These are phyloP conservation scores for Trichophaea hybrida DNA, from an alignment of 2,329 filamentous ascomycete genomes.

Conservation along the genomic window DNA sequence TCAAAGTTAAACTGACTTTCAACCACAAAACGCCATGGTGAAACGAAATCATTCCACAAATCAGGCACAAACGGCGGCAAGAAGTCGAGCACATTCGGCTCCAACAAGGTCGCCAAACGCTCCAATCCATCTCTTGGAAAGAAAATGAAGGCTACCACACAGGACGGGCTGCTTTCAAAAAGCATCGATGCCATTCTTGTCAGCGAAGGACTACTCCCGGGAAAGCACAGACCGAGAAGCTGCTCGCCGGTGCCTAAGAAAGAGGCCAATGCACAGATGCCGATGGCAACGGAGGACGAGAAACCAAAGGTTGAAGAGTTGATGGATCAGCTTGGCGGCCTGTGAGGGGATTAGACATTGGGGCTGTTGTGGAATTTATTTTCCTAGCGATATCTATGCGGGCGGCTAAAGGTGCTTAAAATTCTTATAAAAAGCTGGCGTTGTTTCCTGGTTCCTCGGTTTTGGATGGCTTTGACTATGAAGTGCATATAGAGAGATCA, in stretches of 20 bases:
- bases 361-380: not conserved
- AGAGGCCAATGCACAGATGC: not conserved
- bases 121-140: not conserved
- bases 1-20: not conserved
- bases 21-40: not conserved
- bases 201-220: not conserved
- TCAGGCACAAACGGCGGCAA: not conserved
- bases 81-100: not conserved
- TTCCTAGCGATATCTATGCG: no score
- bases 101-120: not conserved
- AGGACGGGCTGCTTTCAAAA: not conserved
- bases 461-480: not conserved
- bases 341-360: not conserved
- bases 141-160: not conserved
- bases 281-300: not conserved
- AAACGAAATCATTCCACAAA: not conserved
- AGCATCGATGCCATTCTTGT: not conserved
- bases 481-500: not conserved
- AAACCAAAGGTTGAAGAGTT: not conserved
- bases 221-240: not conserved
- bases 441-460: not conserved
- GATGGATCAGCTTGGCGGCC: not conserved
- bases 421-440: not conserved
- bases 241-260: no score
- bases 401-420: not conserved